Conservation (phyloP, 768 basidiomycete genomes). For the Gloeostereum incarnatum region DNA sequence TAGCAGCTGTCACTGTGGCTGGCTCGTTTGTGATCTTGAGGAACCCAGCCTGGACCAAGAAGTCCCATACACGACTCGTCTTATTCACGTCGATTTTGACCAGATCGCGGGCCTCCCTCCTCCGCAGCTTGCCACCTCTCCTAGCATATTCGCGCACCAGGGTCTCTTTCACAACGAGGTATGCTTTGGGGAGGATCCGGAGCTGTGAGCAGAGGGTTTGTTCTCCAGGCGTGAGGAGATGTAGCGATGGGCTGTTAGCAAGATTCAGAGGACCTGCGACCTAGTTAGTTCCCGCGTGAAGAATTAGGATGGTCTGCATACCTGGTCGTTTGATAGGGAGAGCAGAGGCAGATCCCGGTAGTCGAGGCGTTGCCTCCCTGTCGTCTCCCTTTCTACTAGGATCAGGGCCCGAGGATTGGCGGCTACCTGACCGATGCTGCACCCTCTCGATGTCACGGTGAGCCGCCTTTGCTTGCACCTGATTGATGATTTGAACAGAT, state of each 20-base stretch:
- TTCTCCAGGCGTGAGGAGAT: constrained; percentile 84
- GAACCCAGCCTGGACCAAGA: constrained; percentile 79
- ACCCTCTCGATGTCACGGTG: constrained; percentile 51
- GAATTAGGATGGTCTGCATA: constrained; percentile 15
- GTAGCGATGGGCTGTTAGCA: constrained; percentile 81
- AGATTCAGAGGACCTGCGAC: constrained; percentile 67
- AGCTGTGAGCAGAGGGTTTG: constrained; percentile 82
- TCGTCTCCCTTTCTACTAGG: constrained; percentile 50
- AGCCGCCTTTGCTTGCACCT: constrained; percentile 59
- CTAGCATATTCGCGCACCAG: constrained; percentile 90
- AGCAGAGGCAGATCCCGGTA: constrained; percentile 20
- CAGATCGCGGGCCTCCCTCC: constrained; percentile 82
- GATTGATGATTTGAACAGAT: background rate
- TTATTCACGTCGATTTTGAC: constrained; percentile 94
- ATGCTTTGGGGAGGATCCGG: constrained; percentile 90
- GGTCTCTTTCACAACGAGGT: constrained; percentile 92
- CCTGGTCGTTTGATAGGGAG: constrained; percentile 22
- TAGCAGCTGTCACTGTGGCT: constrained; percentile 12
- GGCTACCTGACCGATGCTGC: constrained; percentile 38
- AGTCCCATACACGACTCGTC: constrained; percentile 89
- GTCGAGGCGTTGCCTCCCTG: constrained; percentile 49
- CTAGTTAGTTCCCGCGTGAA: constrained; percentile 32
- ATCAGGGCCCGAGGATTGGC: constrained; percentile 49
- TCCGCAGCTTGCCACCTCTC: constrained; percentile 78
- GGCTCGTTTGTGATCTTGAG: constrained; percentile 59